Base-by-base conservation (phyloP, 176 grass and related monocot species). In the Eleusine coracana region DNA sequence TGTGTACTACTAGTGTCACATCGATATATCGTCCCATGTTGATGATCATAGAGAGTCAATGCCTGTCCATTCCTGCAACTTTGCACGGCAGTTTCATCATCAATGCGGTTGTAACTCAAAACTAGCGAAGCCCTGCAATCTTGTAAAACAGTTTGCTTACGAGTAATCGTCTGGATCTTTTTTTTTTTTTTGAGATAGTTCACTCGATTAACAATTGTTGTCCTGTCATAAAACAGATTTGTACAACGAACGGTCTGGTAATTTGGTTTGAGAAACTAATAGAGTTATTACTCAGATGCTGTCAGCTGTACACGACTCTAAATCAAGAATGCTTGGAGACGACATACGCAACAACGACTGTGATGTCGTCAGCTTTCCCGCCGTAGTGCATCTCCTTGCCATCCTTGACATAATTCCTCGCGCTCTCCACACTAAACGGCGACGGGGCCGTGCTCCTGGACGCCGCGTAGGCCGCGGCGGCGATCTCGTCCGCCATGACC, bases 371-470 rank as follows among this genome's bases (percentile, higher is more conserved):
- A 23, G 9, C 5, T 25, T 60, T 60, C 5, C 71, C 56, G 54
- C 56, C 56, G 21, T 23, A 60, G 7, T 10, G 6, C 56, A 6
- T 7, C 21, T 56, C 17, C 54, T 5, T 21, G 18, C 21, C 21
- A 23, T 21, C 21, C 56, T 10, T 3, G 56, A 60, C 56, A 60
- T 16, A 16, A 46, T 58, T 6, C 6, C 54, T 58, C 21, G 56
- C 5, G 10, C 17, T 18, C 10, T 7, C 41, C 3, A 25, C 2
- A 5, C 79, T 76, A 68, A 37, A 90, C 21, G 88, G 88, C 56
- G 3, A 86, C 1, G 38, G 71, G 7, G 6, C 52, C 56, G 2
- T 10, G 5, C 56, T 23, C 11, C 56, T 60, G 0, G 56, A 23
- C 56, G 21, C 6, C 56, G 6, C 10, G 6, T 20, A 18, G 17